Evolutionary conservation across 2,329 filamentous ascomycete species (phyloP).

Genomic region (Aspergillus tanneri): DNA sequence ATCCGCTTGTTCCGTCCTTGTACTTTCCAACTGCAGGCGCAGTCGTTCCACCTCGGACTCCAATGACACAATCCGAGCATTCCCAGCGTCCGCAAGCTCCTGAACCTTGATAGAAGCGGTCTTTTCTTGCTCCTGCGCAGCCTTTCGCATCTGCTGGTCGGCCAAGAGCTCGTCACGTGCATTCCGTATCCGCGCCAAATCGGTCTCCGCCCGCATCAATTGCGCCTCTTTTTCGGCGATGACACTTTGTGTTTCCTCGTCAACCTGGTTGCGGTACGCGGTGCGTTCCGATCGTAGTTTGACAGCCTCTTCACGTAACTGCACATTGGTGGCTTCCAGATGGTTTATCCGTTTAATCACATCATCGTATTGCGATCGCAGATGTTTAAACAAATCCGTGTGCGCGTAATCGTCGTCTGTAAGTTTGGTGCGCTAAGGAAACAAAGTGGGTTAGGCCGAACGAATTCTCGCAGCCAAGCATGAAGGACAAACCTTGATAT

Average conservation of each 20-base stretch:
- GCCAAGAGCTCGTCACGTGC: slow-evolving; percentile 81
- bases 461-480: background rate
- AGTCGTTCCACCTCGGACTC: slow-evolving; percentile 80
- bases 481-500: slow-evolving; percentile 49
- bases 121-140: slow-evolving; percentile 73
- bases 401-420: slow-evolving; percentile 92
- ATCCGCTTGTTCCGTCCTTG: slow-evolving; percentile 41
- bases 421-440: slow-evolving; percentile 61
- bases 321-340: slow-evolving; percentile 82
- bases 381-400: slow-evolving; percentile 88
- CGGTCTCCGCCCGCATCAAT: slow-evolving; percentile 75
- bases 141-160: slow-evolving; percentile 76
- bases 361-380: slow-evolving; percentile 88
- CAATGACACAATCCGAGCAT: slow-evolving; percentile 75
- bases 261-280: slow-evolving; percentile 74
- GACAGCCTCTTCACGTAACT: slow-evolving; percentile 79
- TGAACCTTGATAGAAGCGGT: slow-evolving; percentile 70
- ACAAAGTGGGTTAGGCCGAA: slow-evolving; percentile 5
- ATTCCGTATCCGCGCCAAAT: slow-evolving; percentile 81
- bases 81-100: slow-evolving; percentile 75
- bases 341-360: slow-evolving; percentile 89
- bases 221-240: slow-evolving; percentile 79
- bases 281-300: slow-evolving; percentile 83
- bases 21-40: slow-evolving; percentile 54
- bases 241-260: slow-evolving; percentile 72